Conservation (phyloP, 2,329 filamentous ascomycete species). For the Claviceps pusilla region DNA sequence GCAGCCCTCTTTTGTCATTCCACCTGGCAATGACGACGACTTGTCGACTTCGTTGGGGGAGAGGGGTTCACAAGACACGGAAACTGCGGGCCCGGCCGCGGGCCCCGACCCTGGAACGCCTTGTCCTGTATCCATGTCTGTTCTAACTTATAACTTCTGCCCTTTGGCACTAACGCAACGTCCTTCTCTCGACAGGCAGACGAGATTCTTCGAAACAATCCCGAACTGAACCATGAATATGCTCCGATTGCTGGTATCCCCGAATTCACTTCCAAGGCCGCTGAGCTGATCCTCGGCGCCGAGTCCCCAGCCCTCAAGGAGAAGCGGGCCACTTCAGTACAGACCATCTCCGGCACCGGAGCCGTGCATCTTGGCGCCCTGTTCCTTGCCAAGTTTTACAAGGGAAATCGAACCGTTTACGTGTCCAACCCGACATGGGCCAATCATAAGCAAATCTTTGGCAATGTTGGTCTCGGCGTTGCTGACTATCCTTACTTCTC, state of each 20-base stretch:
- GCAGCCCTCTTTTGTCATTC: neutral
- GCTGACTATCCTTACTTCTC: slow-evolving; percentile 90
- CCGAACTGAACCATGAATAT: slow-evolving; percentile 93
- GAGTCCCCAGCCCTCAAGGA: slow-evolving; percentile 71
- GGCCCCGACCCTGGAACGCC: neutral
- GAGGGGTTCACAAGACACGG: neutral
- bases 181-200: slow-evolving; percentile 51
- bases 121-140: neutral
- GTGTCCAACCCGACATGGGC: slow-evolving; percentile 93
- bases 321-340: slow-evolving; percentile 65
- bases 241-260: slow-evolving; percentile 83
- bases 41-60: neutral
- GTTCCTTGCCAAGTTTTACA: slow-evolving; percentile 88
- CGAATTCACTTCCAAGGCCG: slow-evolving; percentile 75
- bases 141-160: neutral
- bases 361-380: slow-evolving; percentile 85
- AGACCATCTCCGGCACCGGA: slow-evolving; percentile 95
- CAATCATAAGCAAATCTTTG: slow-evolving; percentile 98
- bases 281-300: slow-evolving; percentile 72
- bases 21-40: neutral
- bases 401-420: slow-evolving; percentile 61
- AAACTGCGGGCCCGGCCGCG: neutral
- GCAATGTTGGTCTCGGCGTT: slow-evolving; percentile 66
- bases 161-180: neutral
- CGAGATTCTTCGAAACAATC: slow-evolving; percentile 73